A percentile compares a stretch with the other conserved stretches of the same genome.
These are phyloP conservation scores for Venturia oleaginea DNA, from an alignment of 2,329 filamentous ascomycete species.

Conservation along the genomic window DNA sequence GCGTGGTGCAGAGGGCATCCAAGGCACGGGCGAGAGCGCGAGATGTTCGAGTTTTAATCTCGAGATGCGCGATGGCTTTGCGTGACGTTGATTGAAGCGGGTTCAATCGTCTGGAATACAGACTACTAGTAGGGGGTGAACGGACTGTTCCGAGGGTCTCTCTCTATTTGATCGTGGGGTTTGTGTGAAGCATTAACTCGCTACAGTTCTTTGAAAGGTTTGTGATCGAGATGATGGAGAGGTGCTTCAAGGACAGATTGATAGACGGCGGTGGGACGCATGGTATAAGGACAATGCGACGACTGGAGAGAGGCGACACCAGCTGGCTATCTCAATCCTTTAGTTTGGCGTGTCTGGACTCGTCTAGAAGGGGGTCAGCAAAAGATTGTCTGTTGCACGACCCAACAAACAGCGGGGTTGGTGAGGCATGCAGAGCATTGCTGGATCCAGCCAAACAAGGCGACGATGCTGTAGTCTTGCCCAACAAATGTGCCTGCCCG, in stretches of 20 bases:
- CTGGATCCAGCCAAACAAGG: neutral
- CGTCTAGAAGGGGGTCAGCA: neutral
- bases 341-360: neutral
- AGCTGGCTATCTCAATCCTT: neutral
- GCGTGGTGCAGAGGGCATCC: neutral
- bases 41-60: neutral
- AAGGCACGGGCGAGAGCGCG: neutral
- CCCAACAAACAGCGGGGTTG: neutral
- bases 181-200: neutral
- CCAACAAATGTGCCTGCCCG: neutral
- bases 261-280: slow-evolving; percentile 1
- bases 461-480: neutral
- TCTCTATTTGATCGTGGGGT: neutral
- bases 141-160: neutral
- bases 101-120: neutral
- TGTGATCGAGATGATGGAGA: slow-evolving; percentile 1
- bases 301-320: neutral
- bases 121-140: neutral
- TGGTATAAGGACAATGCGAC: neutral
- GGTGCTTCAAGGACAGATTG: neutral
- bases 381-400: neutral
- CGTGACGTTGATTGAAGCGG: neutral
- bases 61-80: neutral
- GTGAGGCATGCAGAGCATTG: neutral
- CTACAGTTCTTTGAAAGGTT: slow-evolving; percentile 1